These are phyloP conservation scores for Lanmaoa rubissima DNA, from an alignment of 768 basidiomycete genomes.

Conservation along the genomic window DNA sequence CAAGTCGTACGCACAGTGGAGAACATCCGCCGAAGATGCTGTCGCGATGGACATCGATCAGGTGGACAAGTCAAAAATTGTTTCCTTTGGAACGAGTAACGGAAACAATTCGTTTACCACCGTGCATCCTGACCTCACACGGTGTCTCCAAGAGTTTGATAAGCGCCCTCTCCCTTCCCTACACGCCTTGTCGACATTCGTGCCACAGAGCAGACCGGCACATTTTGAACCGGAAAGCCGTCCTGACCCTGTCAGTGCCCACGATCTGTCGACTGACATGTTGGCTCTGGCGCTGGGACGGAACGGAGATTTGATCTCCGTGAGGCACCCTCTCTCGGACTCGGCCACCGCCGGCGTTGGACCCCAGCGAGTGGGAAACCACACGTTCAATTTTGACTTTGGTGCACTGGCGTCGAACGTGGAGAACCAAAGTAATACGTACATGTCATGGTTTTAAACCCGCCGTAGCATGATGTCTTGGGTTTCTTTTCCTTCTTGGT, in stretches of 20 bases:
- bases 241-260: conserved; percentile 17
- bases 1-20: conserved; percentile 43
- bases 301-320: conserved; percentile 25
- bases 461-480: conserved; percentile 13
- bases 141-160: conserved; percentile 27
- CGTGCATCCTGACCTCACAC: conserved; percentile 25
- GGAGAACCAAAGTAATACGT: conserved; percentile 53
- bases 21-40: conserved; percentile 18
- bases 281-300: conserved; percentile 31
- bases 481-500: conserved; percentile 16
- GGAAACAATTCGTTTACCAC: conserved; percentile 18
- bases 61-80: not conserved
- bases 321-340: conserved; percentile 20
- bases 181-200: conserved; percentile 26
- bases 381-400: conserved; percentile 60
- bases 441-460: conserved; percentile 68
- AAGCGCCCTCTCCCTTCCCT: conserved; percentile 17
- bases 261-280: conserved; percentile 35
- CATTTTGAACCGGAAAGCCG: conserved; percentile 20
- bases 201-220: conserved; percentile 14
- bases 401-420: conserved; percentile 55
- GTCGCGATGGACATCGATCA: conserved; percentile 30
- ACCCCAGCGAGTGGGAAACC: conserved; percentile 46
- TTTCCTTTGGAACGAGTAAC: not conserved
- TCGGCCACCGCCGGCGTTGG: conserved; percentile 21